Conservation (phyloP, 2,329 filamentous ascomycete species). For the Ceratocystis smalleyi region DNA sequence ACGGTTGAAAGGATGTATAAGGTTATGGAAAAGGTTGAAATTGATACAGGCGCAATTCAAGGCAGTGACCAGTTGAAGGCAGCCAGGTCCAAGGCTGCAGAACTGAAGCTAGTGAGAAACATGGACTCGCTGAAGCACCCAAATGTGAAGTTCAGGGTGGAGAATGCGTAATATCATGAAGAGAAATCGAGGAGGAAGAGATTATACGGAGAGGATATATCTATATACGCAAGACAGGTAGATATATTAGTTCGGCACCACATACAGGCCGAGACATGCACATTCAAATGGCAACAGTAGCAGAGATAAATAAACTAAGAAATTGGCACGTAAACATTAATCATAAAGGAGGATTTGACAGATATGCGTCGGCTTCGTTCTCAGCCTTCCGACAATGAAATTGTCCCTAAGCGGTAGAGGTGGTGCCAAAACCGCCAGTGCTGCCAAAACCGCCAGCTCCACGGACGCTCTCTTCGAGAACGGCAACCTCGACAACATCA, state of each 20-base stretch:
- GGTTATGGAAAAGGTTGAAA: conserved; percentile 28
- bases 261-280: neutral
- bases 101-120: conserved; percentile 70
- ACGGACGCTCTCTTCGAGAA: conserved; percentile 78
- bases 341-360: neutral
- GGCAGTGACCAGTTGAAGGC: conserved; percentile 42
- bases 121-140: conserved; percentile 52
- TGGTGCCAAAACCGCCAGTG: conserved; percentile 40
- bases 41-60: conserved; percentile 35
- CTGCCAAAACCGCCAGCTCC: conserved; percentile 86
- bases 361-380: neutral
- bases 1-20: conserved; percentile 49
- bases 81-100: conserved; percentile 60
- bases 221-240: neutral
- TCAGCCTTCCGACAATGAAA: neutral
- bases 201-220: neutral
- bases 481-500: conserved; percentile 73
- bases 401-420: neutral
- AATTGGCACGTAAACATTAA: neutral
- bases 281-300: neutral
- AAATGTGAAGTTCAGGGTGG: conserved; percentile 45
- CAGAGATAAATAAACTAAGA: neutral
- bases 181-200: neutral
- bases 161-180: conserved; percentile 20
- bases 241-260: neutral